Evolutionary conservation across 352 stramenopile species (phyloP).

Genomic region (Globisporangium takayamanum): DNA sequence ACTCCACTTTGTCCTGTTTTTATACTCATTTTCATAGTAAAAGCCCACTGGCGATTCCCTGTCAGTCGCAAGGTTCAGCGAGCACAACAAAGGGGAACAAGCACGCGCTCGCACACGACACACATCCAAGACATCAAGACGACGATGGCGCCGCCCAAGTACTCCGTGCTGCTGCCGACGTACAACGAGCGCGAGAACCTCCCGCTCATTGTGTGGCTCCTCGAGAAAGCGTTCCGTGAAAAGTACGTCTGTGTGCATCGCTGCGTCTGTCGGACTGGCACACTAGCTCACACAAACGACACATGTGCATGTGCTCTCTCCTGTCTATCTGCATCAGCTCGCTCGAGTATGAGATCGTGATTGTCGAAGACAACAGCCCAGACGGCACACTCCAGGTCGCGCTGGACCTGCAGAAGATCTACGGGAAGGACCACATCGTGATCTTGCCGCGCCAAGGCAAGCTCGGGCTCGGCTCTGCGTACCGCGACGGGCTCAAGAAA

Average conservation of each 20-base stretch:
- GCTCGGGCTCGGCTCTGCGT: slow-evolving; percentile 94
- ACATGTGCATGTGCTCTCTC: background rate
- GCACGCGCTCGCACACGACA: background rate
- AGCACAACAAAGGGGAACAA: background rate
- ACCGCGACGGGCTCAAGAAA: slow-evolving; percentile 93
- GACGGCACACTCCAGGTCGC: slow-evolving; percentile 95
- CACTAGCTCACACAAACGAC: background rate
- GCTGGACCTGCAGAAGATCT: slow-evolving; percentile 85
- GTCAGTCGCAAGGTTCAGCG: background rate
- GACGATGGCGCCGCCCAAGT: slow-evolving; percentile 41
- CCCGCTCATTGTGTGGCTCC: slow-evolving; percentile 95
- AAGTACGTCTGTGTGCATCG: slow-evolving; percentile 40
- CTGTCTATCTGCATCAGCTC: slow-evolving; percentile 33
- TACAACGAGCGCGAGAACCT: slow-evolving; percentile 99
- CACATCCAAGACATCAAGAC: background rate
- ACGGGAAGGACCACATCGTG: slow-evolving; percentile 87
- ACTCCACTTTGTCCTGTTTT: too few species aligned
- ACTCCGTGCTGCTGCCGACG: slow-evolving; percentile 96
- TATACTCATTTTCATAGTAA: background rate
- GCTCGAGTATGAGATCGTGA: slow-evolving; percentile 94
- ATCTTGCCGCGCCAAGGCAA: slow-evolving; percentile 95
- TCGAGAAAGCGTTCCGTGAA: slow-evolving; percentile 92
- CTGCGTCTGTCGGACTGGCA: too few species aligned
- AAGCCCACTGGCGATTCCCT: background rate
- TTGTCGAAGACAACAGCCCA: slow-evolving; percentile 97